Evolutionary conservation across 495 filamentous ascomycete genomes (phyloP).

Genomic region (Neurospora tetraspora): DNA sequence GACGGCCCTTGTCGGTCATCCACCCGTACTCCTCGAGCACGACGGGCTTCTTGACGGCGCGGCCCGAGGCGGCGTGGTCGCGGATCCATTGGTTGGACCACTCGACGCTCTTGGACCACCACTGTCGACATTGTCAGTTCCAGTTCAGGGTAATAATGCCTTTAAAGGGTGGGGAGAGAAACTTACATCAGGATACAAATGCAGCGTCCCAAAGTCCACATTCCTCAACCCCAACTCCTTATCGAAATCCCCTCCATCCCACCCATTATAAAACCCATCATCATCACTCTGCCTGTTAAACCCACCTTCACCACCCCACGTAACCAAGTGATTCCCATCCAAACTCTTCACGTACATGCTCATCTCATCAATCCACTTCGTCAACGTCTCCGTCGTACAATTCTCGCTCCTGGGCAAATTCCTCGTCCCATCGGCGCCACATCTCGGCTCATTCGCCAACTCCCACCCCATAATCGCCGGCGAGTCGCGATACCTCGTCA

Average conservation of each 20-base stretch:
- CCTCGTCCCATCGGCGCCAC: slow-evolving; percentile 2
- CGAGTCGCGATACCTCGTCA: slow-evolving; percentile 40
- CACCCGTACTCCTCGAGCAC: slow-evolving; percentile 60
- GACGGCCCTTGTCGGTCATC: slow-evolving; percentile 29
- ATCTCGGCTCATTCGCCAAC: slow-evolving; percentile 45
- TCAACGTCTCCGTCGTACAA: slow-evolving; percentile 32
- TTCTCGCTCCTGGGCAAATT: slow-evolving; percentile 3
- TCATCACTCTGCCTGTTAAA: slow-evolving; percentile 31
- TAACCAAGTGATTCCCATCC: slow-evolving; percentile 41
- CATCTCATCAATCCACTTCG: slow-evolving; percentile 36
- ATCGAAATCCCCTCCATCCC: slow-evolving; percentile 56
- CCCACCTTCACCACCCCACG: slow-evolving; percentile 42
- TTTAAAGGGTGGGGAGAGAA: background rate
- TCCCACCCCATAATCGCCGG: slow-evolving; percentile 45
- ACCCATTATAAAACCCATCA: slow-evolving; percentile 48
- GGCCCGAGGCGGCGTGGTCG: slow-evolving; percentile 47
- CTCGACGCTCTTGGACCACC: slow-evolving; percentile 18
- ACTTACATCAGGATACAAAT: slow-evolving; percentile 46
- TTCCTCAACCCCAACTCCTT: slow-evolving; percentile 45
- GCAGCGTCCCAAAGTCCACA: slow-evolving; percentile 59
- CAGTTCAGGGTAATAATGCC: background rate
- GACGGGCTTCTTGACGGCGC: slow-evolving; percentile 51
- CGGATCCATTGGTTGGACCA: slow-evolving; percentile 50
- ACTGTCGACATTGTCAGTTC: background rate
- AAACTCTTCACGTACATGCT: slow-evolving; percentile 41